Conservation (phyloP, 257 asterid genomes). For the Datura wrightii region DNA sequence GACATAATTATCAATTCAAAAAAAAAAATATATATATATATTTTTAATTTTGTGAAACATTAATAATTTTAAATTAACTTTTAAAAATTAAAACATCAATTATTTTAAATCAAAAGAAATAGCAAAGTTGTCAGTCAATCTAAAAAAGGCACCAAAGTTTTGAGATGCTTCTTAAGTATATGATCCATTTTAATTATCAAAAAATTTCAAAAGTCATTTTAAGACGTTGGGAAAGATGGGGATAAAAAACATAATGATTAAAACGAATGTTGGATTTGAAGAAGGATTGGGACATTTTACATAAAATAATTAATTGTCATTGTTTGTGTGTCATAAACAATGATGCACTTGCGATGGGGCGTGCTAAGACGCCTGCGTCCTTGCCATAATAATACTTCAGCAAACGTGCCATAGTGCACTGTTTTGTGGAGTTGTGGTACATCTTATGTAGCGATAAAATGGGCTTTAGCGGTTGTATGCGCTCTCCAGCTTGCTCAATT, state of each 20-base stretch:
- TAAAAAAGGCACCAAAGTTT: neutral
- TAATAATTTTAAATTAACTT: neutral
- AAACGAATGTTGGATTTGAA: neutral
- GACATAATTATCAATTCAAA: neutral
- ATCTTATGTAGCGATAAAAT: neutral
- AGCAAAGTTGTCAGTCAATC: neutral
- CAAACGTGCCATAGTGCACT: constrained; percentile 18
- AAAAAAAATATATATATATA: too few species aligned
- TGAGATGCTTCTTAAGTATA: neutral
- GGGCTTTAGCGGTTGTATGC: neutral
- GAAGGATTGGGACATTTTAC: constrained; percentile 17
- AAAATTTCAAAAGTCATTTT: neutral
- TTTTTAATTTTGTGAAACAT: neutral
- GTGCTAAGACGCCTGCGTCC: constrained; percentile 30
- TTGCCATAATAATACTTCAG: constrained; percentile 27
- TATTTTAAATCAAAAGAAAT: neutral
- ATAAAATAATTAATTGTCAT: neutral
- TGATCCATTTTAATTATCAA: neutral
- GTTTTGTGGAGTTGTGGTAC: neutral
- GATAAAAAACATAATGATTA: constrained; percentile 10
- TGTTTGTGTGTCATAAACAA: constrained; percentile 9
- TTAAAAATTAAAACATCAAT: neutral
- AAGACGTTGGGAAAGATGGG: constrained; percentile 2
- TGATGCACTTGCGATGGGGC: constrained; percentile 23
- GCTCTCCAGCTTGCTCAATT: neutral